Base-by-base conservation (phyloP, 129 eudicot species). In the Lonicera japonica region DNA sequence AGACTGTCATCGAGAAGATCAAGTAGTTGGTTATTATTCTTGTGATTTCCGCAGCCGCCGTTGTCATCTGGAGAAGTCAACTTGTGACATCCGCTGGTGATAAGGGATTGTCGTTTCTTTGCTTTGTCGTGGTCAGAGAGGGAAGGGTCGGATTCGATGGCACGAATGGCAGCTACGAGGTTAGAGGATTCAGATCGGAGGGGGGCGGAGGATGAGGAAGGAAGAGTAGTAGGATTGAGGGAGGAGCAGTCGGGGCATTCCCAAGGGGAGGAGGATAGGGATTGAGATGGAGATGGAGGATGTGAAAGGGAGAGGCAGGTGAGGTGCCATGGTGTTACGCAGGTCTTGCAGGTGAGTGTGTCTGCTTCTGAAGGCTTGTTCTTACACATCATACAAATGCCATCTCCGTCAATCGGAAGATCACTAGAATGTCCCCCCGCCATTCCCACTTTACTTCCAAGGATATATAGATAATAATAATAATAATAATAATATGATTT, bases 251-350 rank as follows among this genome's bases (percentile, higher is more conserved):
- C 97, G 0, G 97, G 97, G 48, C 97, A 90, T 68, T 81, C 94
- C 79, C 87, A 90, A 13, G 66, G 65, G 0, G 80, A 56, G 0
- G 75, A 73, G 29, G 82, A 76, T 63, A 79, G 85, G 78, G 86
- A 83, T 67, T 63, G 46, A 1, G 95, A n/a, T n/a, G n/a, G n/a
- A n/a, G n/a, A n/a, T n/a, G n/a, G n/a, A n/a, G n/a, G 90, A 13
- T 71, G 74, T 8, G n/a, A n/a, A n/a, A 50, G 41, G 0, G 77
- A 75, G 14, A 90, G 85, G 41, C 97, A 90, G 8, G 60, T 45
- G 17, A 84, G 73, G 66, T 90, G 97, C 97, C 97, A 90, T 0
- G 97, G 95, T 25, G 97, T 83, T 48, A 69, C 83, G 58, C 97
- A 90, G 40, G 87, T 90, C 55, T 64, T 73, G 67, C 97, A 90